Base-by-base conservation (phyloP, 2,329 filamentous ascomycete genomes). In the Pleochaeta shiraiana region DNA sequence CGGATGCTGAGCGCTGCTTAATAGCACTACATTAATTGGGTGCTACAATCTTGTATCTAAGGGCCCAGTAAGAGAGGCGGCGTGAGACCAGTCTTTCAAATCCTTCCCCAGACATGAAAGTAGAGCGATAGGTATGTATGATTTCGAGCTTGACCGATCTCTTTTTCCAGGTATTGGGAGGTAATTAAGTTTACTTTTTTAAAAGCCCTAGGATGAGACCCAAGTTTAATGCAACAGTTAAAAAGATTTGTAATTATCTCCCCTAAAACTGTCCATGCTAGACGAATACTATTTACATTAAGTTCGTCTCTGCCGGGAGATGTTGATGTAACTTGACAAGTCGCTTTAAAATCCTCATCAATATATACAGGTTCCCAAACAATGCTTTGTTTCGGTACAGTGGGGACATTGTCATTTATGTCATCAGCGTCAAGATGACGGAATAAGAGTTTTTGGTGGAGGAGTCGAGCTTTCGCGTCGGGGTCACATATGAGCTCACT, bases 121-220 rank as follows among this genome's bases (percentile, higher is more conserved):
- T 7, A 61, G 33, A 61, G 57, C 57, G 21, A 61, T 61, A 37
- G 57, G 30, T 61, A 9, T 9, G 57, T 61, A 61, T 14, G 57
- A 37, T 24, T 61, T 61, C 7, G 57, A 31, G n/a, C 11, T 26
- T 1, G 57, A 21, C n/a, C 33, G 14, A 30, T 61, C 33, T 61
- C 57, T 34, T 24, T 61, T 61, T 34, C 31, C 30, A 21, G 19
- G 9, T 16, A 37, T 61, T 16, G 2, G 57, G 24, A 61, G 30
- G 39, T 61, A 61, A 61, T 61, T 61, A 61, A 16, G 33, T 39
- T 61, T 34, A 31, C 57, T 37, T 61, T 61, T 59, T 61, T 37
- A 37, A 61, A 62, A 26, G 55, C 59, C 5, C 12, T 37, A 19
- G 59, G 59, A 26, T 62, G 34, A 43, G 14, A 19, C n/a, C 59